These are phyloP conservation scores for Aspergillus niger DNA, from an alignment of 2,329 filamentous ascomycete species.

Conservation along the genomic window DNA sequence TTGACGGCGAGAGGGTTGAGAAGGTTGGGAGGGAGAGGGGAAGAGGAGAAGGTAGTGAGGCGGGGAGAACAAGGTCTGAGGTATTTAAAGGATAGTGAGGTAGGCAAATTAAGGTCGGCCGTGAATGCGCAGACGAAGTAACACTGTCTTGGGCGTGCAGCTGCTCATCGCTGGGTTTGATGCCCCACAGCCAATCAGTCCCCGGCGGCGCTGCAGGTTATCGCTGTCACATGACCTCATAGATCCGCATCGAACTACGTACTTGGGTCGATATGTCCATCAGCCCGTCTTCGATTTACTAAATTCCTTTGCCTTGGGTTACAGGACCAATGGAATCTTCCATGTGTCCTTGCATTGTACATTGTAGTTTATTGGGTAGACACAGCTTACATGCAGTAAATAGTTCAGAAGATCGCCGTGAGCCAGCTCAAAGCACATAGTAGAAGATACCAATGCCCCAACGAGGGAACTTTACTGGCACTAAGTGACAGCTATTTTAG, in stretches of 20 bases:
- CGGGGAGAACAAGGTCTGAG: not conserved
- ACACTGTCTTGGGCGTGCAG: slow-evolving; percentile 4
- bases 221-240: slow-evolving; percentile 15
- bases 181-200: slow-evolving; percentile 24
- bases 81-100: not conserved
- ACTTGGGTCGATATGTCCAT: not conserved
- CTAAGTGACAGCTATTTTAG: no score
- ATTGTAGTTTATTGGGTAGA: no score
- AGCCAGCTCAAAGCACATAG: no score
- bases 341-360: not conserved
- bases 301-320: not conserved
- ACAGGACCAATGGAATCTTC: not conserved
- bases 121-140: slow-evolving; percentile 13
- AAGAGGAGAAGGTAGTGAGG: slow-evolving; percentile 7
- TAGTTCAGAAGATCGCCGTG: no score
- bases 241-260: not conserved
- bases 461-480: no score
- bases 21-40: not conserved
- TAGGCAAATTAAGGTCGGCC: not conserved
- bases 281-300: not conserved
- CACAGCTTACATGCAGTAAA: no score
- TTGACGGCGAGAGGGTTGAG: not conserved
- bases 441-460: no score
- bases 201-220: slow-evolving; percentile 3
- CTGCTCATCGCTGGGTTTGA: slow-evolving; percentile 11